phyloP scores from a whole-genome alignment of 148 eudicot species.

The Agrostemma githago region DNA sequence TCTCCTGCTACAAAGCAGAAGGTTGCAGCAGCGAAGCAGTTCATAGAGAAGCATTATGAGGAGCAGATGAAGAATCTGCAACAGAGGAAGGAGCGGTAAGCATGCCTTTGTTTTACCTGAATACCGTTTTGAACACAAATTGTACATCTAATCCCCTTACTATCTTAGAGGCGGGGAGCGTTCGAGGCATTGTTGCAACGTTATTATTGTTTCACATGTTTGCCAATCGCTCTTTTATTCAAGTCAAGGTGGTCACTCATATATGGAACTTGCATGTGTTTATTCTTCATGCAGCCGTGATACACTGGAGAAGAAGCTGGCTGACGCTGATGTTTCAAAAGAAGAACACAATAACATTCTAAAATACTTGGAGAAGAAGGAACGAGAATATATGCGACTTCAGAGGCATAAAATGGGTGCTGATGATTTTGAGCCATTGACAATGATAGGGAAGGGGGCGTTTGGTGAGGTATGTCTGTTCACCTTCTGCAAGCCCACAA shows the following conservation, averaged over 20 bases:
- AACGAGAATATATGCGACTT: constrained; percentile 87
- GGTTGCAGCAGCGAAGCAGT: constrained; percentile 94
- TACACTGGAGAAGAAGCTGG: constrained; percentile 84
- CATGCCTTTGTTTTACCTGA: not conserved
- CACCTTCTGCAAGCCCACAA: not conserved
- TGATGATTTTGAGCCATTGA: constrained; percentile 93
- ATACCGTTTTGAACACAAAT: not conserved
- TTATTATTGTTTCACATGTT: not conserved
- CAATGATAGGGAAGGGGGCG: constrained; percentile 99
- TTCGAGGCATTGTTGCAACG: not conserved
- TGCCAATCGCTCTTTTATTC: not conserved
- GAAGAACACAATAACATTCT: constrained; percentile 82
- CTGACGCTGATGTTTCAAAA: constrained; percentile 90
- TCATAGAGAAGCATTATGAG: constrained; percentile 94
- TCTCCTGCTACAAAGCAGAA: constrained; percentile 91
- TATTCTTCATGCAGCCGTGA: constrained; percentile 49
- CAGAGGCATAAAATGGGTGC: constrained; percentile 99
- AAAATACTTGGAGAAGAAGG: constrained; percentile 78
- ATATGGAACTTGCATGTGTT: not conserved
- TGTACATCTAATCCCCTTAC: not conserved
- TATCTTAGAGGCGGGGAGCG: not conserved
- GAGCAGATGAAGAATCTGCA: constrained; percentile 92
- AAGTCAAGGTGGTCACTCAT: not conserved
- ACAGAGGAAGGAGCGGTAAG: constrained; percentile 88
- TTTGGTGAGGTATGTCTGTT: constrained; percentile 75